Conservation (phyloP, 176 grass and related monocot genomes). For the Oryza nivara region DNA sequence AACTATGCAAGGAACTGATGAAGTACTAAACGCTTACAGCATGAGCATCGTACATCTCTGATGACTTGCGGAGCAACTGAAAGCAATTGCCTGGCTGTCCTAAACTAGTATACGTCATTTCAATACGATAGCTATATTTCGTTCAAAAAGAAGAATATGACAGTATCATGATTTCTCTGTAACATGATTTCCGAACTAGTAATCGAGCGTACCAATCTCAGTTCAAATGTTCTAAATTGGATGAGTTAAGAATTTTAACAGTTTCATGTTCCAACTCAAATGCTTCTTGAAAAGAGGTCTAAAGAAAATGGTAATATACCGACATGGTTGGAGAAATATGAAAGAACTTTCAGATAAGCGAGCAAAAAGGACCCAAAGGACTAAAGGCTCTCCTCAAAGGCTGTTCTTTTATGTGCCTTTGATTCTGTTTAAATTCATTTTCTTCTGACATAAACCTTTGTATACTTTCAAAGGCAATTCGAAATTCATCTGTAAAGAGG, state of each 20-base stretch:
- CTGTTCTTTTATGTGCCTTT: slow-evolving; percentile 18
- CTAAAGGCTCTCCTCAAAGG: neutral
- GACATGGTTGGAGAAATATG: slow-evolving; percentile 15
- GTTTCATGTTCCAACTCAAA: neutral
- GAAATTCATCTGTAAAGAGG: neutral
- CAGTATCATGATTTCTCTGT: neutral
- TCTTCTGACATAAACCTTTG: neutral
- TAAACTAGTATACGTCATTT: slow-evolving; percentile 25
- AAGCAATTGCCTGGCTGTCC: slow-evolving; percentile 23
- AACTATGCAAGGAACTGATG: slow-evolving; percentile 34
- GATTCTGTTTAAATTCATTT: slow-evolving; percentile 21
- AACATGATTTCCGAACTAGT: slow-evolving; percentile 4
- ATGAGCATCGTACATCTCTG: slow-evolving; percentile 31
- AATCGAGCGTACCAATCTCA: neutral
- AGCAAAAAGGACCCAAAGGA: slow-evolving; percentile 13
- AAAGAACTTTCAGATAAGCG: slow-evolving; percentile 1
- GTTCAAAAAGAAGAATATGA: slow-evolving; percentile 1
- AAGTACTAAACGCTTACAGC: slow-evolving; percentile 19
- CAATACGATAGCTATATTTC: neutral
- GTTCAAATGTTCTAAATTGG: neutral
- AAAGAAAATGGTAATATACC: neutral
- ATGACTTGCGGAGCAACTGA: slow-evolving; percentile 28
- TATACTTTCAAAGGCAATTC: slow-evolving; percentile 22
- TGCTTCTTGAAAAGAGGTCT: neutral
- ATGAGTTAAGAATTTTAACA: neutral